Conservation (phyloP, 2,329 filamentous ascomycete species). For the Cladophialophora psammophila region DNA sequence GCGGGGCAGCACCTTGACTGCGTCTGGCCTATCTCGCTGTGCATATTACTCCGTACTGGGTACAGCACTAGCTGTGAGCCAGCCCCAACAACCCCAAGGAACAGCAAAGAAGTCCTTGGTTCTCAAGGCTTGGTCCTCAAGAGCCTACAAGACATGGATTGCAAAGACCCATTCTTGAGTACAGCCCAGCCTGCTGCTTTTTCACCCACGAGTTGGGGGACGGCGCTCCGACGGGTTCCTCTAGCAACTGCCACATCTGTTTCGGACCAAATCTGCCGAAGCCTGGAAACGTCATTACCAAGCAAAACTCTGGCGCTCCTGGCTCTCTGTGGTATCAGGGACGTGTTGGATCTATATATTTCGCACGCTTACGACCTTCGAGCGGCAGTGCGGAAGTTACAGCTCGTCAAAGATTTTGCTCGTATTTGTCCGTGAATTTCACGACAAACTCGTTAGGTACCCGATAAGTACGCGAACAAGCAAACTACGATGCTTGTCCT, state of each 20-base stretch:
- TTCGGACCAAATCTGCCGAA: slow-evolving; percentile 20
- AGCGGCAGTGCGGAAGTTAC: not conserved
- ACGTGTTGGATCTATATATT: not conserved
- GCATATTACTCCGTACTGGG: too few species aligned
- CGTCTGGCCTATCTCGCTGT: too few species aligned
- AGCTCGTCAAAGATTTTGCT: not conserved
- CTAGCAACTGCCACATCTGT: not conserved
- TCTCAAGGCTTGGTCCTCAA: too few species aligned
- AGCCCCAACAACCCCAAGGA: too few species aligned
- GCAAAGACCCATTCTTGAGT: too few species aligned
- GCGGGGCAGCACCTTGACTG: not conserved
- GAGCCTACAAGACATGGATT: too few species aligned
- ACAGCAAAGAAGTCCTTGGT: too few species aligned
- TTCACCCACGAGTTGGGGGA: too few species aligned
- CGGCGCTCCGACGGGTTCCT: not conserved
- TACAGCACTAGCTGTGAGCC: too few species aligned
- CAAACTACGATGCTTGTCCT: slow-evolving; percentile 31
- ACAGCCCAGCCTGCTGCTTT: too few species aligned
- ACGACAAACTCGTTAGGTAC: not conserved
- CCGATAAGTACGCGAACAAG: not conserved
- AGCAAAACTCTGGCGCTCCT: not conserved
- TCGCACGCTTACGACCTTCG: not conserved
- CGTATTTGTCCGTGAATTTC: not conserved
- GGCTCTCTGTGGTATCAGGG: not conserved
- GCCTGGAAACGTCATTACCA: slow-evolving; percentile 22